phyloP scores from a whole-genome alignment of 345 rosid genomes.

The Salix exigua region DNA sequence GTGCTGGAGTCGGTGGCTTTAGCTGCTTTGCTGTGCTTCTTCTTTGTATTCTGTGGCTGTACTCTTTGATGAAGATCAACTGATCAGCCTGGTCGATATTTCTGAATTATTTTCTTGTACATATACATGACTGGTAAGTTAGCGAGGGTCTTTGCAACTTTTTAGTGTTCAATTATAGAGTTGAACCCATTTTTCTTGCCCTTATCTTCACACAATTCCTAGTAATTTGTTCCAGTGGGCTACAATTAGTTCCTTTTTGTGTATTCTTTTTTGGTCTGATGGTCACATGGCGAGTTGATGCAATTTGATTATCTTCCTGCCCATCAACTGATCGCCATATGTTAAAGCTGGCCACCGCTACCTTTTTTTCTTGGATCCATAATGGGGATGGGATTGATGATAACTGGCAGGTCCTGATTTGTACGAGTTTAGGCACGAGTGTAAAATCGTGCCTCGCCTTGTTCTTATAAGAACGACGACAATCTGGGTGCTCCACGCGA shows the following conservation, averaged over 20 bases:
- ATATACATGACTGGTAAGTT: not conserved
- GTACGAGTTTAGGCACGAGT: not conserved
- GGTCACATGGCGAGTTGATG: not conserved
- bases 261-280: not conserved
- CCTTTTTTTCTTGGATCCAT: too few species aligned
- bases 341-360: not conserved
- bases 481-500: not conserved
- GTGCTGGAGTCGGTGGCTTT: slow-evolving; percentile 67
- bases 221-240: not conserved
- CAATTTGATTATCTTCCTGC: not conserved
- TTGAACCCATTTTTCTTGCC: too few species aligned
- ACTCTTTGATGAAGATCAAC: slow-evolving; percentile 41
- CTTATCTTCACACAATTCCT: not conserved
- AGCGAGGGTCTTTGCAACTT: not conserved
- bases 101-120: not conserved
- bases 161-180: too few species aligned
- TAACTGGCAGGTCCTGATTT: not conserved
- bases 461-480: not conserved
- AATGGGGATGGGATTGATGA: not conserved
- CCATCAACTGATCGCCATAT: not conserved
- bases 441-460: not conserved
- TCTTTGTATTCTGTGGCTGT: slow-evolving; percentile 78
- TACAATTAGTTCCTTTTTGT: not conserved
- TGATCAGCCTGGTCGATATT: not conserved
- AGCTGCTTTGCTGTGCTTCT: slow-evolving; percentile 66